Evolutionary conservation across 768 basidiomycete genomes (phyloP).

Genomic region (Boletus rubescentipes): DNA sequence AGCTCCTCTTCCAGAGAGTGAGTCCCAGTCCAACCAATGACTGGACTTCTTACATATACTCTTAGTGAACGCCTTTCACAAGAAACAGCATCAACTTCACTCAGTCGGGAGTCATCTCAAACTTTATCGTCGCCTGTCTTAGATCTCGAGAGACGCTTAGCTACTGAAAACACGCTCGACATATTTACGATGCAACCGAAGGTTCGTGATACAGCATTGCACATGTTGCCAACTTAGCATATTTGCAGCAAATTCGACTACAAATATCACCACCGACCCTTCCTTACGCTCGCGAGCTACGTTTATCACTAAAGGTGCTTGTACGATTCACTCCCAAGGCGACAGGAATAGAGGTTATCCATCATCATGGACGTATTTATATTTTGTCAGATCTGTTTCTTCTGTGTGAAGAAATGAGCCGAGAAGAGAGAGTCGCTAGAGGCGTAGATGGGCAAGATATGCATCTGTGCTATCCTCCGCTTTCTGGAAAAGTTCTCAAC

Average conservation of each 20-base stretch:
- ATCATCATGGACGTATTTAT: slow-evolving; percentile 77
- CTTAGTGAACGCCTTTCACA: slow-evolving; percentile 58
- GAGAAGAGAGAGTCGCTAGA: slow-evolving; percentile 53
- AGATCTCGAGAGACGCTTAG: slow-evolving; percentile 79
- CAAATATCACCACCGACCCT: slow-evolving; percentile 85
- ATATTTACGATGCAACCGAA: slow-evolving; percentile 95
- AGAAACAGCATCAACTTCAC: slow-evolving; percentile 56
- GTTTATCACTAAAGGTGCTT: slow-evolving; percentile 66
- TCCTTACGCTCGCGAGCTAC: slow-evolving; percentile 74
- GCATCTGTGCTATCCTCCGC: slow-evolving; percentile 92
- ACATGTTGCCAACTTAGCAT: slow-evolving; percentile 4
- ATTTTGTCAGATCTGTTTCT: slow-evolving; percentile 92
- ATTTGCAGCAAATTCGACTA: slow-evolving; percentile 73
- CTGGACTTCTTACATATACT: slow-evolving; percentile 7
- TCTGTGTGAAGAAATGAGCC: slow-evolving; percentile 80
- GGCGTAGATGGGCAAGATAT: slow-evolving; percentile 70
- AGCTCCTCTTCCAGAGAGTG: slow-evolving; percentile 59
- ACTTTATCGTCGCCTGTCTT: slow-evolving; percentile 57
- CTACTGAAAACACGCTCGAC: slow-evolving; percentile 79
- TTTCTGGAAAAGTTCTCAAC: slow-evolving; percentile 89
- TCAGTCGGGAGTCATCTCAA: slow-evolving; percentile 51
- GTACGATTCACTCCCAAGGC: slow-evolving; percentile 77
- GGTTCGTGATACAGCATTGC: slow-evolving; percentile 41
- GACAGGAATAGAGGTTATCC: slow-evolving; percentile 72
- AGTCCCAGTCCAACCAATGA: slow-evolving; percentile 22